Conservation (phyloP, 352 stramenopile genomes). For the Globisporangium emineosum region DNA sequence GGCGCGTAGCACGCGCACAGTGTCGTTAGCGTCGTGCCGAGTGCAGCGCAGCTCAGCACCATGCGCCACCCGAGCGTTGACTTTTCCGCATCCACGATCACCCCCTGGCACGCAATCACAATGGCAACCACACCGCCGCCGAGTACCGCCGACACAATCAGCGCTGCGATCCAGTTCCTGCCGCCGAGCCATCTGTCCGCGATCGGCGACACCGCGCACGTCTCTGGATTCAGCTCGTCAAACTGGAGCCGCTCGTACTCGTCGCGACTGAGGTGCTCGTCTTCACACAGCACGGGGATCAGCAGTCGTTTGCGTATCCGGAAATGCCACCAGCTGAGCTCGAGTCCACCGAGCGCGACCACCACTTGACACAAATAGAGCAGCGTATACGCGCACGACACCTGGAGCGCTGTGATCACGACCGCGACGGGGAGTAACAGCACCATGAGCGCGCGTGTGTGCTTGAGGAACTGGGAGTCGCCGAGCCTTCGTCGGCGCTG, state of each 20-base stretch:
- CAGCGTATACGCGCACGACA: slow-evolving; percentile 30
- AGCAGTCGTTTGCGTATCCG: slow-evolving; percentile 54
- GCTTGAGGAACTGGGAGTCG: neutral
- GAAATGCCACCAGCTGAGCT: slow-evolving; percentile 65
- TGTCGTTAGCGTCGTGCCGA: slow-evolving; percentile 26
- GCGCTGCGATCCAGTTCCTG: slow-evolving; percentile 16
- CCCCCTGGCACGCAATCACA: slow-evolving; percentile 6
- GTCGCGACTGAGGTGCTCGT: slow-evolving; percentile 15
- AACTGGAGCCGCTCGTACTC: slow-evolving; percentile 24
- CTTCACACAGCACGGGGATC: slow-evolving; percentile 8
- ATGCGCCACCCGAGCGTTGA: slow-evolving; percentile 27
- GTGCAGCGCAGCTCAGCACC: slow-evolving; percentile 20
- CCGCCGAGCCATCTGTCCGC: slow-evolving; percentile 23
- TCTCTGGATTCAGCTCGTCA: slow-evolving; percentile 28
- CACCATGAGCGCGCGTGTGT: slow-evolving; percentile 9
- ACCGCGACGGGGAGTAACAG: slow-evolving; percentile 26
- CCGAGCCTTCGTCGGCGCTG: neutral
- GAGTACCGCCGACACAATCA: slow-evolving; percentile 13
- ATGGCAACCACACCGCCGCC: slow-evolving; percentile 16
- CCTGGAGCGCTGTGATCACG: slow-evolving; percentile 40
- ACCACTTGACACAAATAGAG: slow-evolving; percentile 33
- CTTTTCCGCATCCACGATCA: slow-evolving; percentile 13
- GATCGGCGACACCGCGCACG: slow-evolving; percentile 26
- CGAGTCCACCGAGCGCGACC: slow-evolving; percentile 33
- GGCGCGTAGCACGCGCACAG: slow-evolving; percentile 46